Conservation (phyloP, 371 early-diverging fungal species). For the Rhizomucor miehei region DNA sequence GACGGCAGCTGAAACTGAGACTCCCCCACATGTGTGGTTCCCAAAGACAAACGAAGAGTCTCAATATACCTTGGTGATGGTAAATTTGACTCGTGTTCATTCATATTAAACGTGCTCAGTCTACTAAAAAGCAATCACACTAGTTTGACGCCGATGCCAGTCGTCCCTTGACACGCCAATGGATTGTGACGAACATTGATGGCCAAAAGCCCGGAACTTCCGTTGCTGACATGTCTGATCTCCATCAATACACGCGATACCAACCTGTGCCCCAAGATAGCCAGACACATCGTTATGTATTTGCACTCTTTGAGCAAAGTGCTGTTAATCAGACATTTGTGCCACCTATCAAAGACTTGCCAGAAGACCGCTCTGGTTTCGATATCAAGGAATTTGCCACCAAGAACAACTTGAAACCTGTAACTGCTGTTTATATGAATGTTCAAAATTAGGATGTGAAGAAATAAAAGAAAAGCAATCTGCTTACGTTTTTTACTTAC, state of each 20-base stretch:
- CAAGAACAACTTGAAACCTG: slow-evolving; percentile 8
- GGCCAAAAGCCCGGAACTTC: slow-evolving; percentile 35
- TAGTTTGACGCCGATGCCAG: slow-evolving; percentile 50
- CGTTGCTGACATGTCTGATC: slow-evolving; percentile 11
- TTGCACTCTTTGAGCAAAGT: slow-evolving; percentile 43
- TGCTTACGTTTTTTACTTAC: not conserved
- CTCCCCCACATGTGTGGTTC: slow-evolving; percentile 20
- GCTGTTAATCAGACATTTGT: slow-evolving; percentile 7
- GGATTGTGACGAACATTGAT: slow-evolving; percentile 50
- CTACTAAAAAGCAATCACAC: not conserved
- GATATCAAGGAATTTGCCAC: slow-evolving; percentile 10
- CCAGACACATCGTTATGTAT: slow-evolving; percentile 48
- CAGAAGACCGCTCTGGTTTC: slow-evolving; percentile 4
- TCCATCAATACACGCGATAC: slow-evolving; percentile 28
- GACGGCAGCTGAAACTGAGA: slow-evolving; percentile 8
- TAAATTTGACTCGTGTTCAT: no score
- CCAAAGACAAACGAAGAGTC: slow-evolving; percentile 5
- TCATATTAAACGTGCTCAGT: no score
- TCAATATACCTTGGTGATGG: slow-evolving; percentile 18
- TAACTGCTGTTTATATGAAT: slow-evolving; percentile 13
- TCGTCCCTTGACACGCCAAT: slow-evolving; percentile 31
- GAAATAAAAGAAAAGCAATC: not conserved
- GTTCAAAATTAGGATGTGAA: slow-evolving; percentile 3
- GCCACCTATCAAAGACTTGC: slow-evolving; percentile 4
- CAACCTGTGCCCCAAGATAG: slow-evolving; percentile 39